These are phyloP conservation scores for Grosmannia huntii DNA, from an alignment of 2,329 filamentous ascomycete species.

Conservation along the genomic window DNA sequence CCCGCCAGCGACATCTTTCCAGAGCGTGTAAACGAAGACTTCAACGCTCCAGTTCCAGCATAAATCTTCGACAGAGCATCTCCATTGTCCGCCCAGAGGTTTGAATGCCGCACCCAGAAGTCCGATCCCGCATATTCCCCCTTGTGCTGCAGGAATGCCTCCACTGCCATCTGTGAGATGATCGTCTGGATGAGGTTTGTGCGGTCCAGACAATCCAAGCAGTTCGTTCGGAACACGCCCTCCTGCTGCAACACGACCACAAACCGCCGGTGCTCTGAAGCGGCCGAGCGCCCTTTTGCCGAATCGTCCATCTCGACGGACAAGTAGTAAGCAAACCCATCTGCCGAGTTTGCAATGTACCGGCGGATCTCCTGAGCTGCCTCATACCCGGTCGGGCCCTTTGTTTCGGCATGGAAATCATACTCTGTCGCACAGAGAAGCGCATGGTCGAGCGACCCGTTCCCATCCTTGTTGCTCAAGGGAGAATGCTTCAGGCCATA, in stretches of 20 bases:
- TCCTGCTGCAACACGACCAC: conserved; percentile 78
- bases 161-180: conserved; percentile 84
- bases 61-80: conserved; percentile 92
- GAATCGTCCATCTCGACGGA: conserved; percentile 56
- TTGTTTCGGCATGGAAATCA: conserved; percentile 92
- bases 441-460: conserved; percentile 52
- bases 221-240: conserved; percentile 93
- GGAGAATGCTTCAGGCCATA: conserved; percentile 64
- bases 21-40: conserved; percentile 85
- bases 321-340: conserved; percentile 87
- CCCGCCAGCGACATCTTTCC: conserved; percentile 95
- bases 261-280: conserved; percentile 25
- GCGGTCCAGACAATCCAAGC: conserved; percentile 86
- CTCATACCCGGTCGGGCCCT: conserved; percentile 75
- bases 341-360: conserved; percentile 65
- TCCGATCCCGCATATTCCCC: conserved; percentile 58
- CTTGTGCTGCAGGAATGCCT: conserved; percentile 67
- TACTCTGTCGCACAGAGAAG: conserved; percentile 76
- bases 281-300: conserved; percentile 17
- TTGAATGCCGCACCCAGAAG: conserved; percentile 86
- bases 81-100: conserved; percentile 93
- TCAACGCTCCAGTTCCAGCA: conserved; percentile 87
- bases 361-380: conserved; percentile 74
- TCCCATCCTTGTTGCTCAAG: conserved; percentile 40
- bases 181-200: conserved; percentile 95